Conservation (phyloP, 305 asterid species). For the Petunia hybrid region DNA sequence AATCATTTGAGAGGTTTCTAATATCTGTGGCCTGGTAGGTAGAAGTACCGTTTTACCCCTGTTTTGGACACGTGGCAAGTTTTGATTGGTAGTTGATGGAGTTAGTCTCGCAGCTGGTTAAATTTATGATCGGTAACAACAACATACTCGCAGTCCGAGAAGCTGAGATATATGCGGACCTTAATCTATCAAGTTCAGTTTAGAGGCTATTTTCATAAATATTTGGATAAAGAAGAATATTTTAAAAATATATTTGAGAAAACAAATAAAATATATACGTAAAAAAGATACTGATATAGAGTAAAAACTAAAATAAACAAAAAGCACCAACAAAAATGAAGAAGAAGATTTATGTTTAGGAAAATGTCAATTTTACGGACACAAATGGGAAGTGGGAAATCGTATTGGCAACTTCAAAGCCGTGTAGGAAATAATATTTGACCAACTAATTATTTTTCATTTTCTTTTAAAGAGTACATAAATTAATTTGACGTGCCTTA, state of each 20-base stretch:
- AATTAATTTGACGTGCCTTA: not conserved
- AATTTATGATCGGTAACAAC: not conserved
- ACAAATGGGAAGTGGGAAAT: constrained; percentile 11
- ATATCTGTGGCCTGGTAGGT: not conserved
- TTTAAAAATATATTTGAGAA: too few relatives aligned
- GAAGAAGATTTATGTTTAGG: too few relatives aligned
- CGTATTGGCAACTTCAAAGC: not conserved
- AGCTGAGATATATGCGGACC: too few relatives aligned
- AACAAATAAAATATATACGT: too few relatives aligned
- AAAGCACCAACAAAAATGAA: too few relatives aligned
- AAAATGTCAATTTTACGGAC: not conserved
- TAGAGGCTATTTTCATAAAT: too few relatives aligned
- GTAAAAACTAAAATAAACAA: too few relatives aligned
- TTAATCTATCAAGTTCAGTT: too few relatives aligned
- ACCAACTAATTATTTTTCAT: not conserved
- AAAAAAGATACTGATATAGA: too few relatives aligned
- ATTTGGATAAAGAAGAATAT: too few relatives aligned
- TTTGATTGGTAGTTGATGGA: not conserved
- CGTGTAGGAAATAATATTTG: not conserved
- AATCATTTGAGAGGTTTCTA: not conserved
- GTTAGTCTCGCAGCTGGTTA: constrained; percentile 4
- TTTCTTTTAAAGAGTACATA: not conserved
- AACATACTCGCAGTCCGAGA: too few relatives aligned
- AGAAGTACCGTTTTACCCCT: constrained; percentile 10
- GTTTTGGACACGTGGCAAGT: not conserved